A percentile compares a stretch with the other conserved stretches of the same genome.
Conservation (phyloP, 2,329 filamentous ascomycete species). For the Torrubiellomyces zombiae region DNA sequence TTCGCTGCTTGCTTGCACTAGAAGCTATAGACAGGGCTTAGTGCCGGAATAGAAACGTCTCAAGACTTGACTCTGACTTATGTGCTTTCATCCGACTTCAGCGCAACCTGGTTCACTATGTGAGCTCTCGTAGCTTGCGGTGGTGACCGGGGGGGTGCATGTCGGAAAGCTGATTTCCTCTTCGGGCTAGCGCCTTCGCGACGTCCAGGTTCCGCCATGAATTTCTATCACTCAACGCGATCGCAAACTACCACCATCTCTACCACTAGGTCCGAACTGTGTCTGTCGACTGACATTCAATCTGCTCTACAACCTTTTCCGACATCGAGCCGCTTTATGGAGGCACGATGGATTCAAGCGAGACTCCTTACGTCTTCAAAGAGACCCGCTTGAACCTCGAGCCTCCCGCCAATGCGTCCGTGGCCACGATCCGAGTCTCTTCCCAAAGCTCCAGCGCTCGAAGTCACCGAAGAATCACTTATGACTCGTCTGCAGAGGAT, state of each 20-base stretch:
- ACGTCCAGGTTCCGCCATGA: slow-evolving; percentile 10
- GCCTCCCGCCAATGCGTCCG: slow-evolving; percentile 49
- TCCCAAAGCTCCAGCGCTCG: slow-evolving; percentile 29
- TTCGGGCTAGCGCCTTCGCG: slow-evolving; percentile 18
- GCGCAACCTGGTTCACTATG: no score
- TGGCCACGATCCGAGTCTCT: slow-evolving; percentile 54
- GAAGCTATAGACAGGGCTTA: no score
- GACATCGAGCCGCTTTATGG: slow-evolving; percentile 29
- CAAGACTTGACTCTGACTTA: no score
- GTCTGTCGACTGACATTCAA: no score
- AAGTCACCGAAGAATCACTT: slow-evolving; percentile 21
- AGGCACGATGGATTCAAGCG: slow-evolving; percentile 48
- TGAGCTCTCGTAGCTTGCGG: no score
- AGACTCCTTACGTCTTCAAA: slow-evolving; percentile 58
- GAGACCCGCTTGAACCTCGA: slow-evolving; percentile 77
- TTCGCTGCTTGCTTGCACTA: background rate
- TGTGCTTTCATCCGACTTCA: no score
- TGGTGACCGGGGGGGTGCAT: slow-evolving; percentile 1
- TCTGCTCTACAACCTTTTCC: slow-evolving; percentile 5
- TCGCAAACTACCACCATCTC: slow-evolving; percentile 7
- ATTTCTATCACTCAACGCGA: slow-evolving; percentile 18
- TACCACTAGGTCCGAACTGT: no score
- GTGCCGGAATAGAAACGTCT: no score
- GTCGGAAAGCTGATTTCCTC: slow-evolving; percentile 16
- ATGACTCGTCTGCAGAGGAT: slow-evolving; percentile 36